A percentile compares a stretch with the other conserved stretches of the same genome.
Conservation (phyloP, 1,139 yeast genomes). For the Debaryomyces sp. region DNA sequence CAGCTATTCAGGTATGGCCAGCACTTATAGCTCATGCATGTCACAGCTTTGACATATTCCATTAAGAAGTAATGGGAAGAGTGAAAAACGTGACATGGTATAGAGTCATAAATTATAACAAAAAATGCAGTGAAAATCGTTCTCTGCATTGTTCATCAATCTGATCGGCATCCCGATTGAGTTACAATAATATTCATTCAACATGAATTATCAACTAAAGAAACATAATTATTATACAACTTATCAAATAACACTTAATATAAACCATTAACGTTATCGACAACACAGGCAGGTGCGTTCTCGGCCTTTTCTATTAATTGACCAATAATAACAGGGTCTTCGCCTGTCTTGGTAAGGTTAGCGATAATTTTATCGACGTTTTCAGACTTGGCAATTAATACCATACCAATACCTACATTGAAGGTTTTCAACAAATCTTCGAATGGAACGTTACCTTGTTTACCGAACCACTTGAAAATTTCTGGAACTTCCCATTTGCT, state of each 20-base stretch:
- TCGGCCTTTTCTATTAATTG: slow-evolving; percentile 57
- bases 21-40: background rate
- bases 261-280: slow-evolving; percentile 61
- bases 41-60: background rate
- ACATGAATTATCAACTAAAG: background rate
- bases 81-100: background rate
- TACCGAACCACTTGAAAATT: slow-evolving; percentile 93
- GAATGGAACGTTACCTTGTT: slow-evolving; percentile 86
- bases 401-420: slow-evolving; percentile 98
- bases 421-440: slow-evolving; percentile 86
- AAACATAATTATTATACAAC: slow-evolving; percentile 6
- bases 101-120: background rate
- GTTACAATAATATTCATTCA: background rate
- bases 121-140: background rate
- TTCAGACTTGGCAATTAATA: slow-evolving; percentile 69
- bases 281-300: slow-evolving; percentile 66
- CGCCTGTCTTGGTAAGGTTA: slow-evolving; percentile 65
- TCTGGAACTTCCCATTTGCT: slow-evolving; percentile 80
- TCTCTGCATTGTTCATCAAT: background rate
- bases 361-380: slow-evolving; percentile 61
- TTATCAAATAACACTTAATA: slow-evolving; percentile 37
- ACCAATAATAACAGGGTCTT: slow-evolving; percentile 81
- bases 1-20: background rate
- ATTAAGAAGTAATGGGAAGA: background rate
- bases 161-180: background rate